These are phyloP conservation scores for Phaffia rhodozyma DNA, from an alignment of 1,284 basidiomycete genomes.

Conservation along the genomic window DNA sequence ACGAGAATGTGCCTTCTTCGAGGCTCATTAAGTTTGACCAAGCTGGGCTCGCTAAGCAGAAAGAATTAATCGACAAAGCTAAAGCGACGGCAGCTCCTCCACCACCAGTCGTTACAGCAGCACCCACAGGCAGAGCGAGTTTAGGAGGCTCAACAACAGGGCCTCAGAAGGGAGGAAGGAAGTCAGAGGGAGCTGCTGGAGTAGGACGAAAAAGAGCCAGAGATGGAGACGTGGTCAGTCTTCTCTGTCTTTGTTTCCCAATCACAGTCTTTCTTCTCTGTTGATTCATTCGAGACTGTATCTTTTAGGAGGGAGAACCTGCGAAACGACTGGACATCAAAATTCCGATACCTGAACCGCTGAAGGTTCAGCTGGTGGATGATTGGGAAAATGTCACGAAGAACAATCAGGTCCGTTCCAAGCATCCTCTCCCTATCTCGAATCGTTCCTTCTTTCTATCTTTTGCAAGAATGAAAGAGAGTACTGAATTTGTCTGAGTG, in stretches of 20 bases:
- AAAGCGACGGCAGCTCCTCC: background rate
- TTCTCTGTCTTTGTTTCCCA: background rate
- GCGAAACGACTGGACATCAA: conserved; percentile 78
- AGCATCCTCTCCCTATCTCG: background rate
- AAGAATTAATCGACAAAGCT: conserved; percentile 32
- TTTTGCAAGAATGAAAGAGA: background rate
- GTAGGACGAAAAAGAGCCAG: conserved; percentile 9
- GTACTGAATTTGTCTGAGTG: background rate
- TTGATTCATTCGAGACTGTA: background rate
- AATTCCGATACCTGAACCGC: conserved; percentile 70
- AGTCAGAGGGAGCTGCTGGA: conserved; percentile 31
- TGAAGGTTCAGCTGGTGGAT: conserved; percentile 85
- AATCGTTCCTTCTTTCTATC: background rate
- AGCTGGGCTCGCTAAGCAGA: conserved; percentile 65
- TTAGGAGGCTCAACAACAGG: background rate
- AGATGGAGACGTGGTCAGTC: conserved; percentile 17
- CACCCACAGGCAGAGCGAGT: background rate
- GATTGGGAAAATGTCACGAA: conserved; percentile 98
- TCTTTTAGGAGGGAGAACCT: conserved; percentile 40
- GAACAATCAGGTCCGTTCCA: conserved; percentile 63
- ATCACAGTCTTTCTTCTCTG: too few relatives aligned
- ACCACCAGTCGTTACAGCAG: background rate
- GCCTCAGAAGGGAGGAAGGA: conserved; percentile 22
- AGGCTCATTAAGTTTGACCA: conserved; percentile 83
- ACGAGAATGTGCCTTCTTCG: conserved; percentile 85